Evolutionary conservation across 306 rosid genomes (phyloP), one percentile per base, ranked within the genome.

Genomic region (Cucurbita ficifolia): DNA sequence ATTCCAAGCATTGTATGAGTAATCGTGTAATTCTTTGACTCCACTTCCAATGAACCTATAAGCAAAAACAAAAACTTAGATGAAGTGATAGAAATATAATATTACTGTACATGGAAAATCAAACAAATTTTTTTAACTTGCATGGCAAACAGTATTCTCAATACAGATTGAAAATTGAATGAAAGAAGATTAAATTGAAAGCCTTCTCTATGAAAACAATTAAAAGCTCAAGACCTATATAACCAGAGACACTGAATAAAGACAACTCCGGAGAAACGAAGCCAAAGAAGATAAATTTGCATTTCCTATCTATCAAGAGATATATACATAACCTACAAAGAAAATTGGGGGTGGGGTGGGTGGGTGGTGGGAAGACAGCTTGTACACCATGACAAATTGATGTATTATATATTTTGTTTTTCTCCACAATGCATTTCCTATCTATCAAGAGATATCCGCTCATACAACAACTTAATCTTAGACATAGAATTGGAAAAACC

Each of bases 1-100:
- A 94, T 82, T 94, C 99, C 77, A 94, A 84, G 85, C 99, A 94
- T 83, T 91, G 97, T 79, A 88, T 89, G 76, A 94, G 78, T 77
- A 89, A 78, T 71, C 96, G 83, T 12, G 99, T 94, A 57, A 94
- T 94, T 84, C 99, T 91, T 73, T 91, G 97, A 81, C 95, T 91
- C 99, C 99, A 94, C 61, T 94, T 94, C 99, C 99, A 94, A 83
- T 91, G 97, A 65, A 94, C 99, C 99, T 94, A 79, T 76, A 16
- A 79, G 52, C 3, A 56, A 40, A 55, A 11, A 3, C 7, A 38
- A 53, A 35, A 39, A 73, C 0, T 14, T 38, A 2, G 35, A 69
- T 42, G 10, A 14, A 77, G 45, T 49, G 53, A 29, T 43, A 39
- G 76, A 52, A 53, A 55, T 55, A 17, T 48, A 61, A 36, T 49